phyloP scores from a whole-genome alignment of 2,329 filamentous ascomycete species.

The Cladosporium sp. region DNA sequence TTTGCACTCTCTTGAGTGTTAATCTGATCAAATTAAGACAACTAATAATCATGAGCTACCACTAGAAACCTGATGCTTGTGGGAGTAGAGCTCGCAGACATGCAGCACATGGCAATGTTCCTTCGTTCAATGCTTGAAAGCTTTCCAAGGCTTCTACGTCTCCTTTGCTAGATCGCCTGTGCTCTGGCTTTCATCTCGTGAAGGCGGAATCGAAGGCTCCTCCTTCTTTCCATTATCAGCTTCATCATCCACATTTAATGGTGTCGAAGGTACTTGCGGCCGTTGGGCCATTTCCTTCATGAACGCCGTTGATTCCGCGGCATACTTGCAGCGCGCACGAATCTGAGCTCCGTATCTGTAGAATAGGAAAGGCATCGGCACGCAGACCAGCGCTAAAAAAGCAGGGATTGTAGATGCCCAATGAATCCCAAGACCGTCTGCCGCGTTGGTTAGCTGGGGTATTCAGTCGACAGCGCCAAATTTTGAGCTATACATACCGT shows the following conservation, averaged over 20 bases:
- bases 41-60: slow-evolving; percentile 42
- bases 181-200: no score
- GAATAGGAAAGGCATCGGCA: slow-evolving; percentile 73
- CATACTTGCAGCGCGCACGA: slow-evolving; percentile 64
- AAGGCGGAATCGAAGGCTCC: no score
- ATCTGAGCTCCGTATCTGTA: slow-evolving; percentile 66
- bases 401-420: slow-evolving; percentile 72
- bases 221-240: no score
- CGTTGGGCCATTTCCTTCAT: slow-evolving; percentile 49
- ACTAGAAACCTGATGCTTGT: no score
- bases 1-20: slow-evolving; percentile 45
- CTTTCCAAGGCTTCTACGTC: no score
- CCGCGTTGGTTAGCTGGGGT: no score
- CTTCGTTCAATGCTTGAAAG: no score
- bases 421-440: slow-evolving; percentile 57
- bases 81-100: slow-evolving; percentile 20
- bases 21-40: slow-evolving; percentile 47
- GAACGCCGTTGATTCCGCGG: slow-evolving; percentile 55
- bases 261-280: no score
- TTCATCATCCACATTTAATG: slow-evolving; percentile 34
- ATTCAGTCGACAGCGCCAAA: no score
- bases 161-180: no score
- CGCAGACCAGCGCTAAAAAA: slow-evolving; percentile 66
- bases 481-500: no score
- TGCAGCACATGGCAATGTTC: no score